Percentiles rank a stretch among this genome's conserved stretches.
These are phyloP conservation scores for Pogostemon cablin DNA, from an alignment of 257 asterid species.

Conservation along the genomic window DNA sequence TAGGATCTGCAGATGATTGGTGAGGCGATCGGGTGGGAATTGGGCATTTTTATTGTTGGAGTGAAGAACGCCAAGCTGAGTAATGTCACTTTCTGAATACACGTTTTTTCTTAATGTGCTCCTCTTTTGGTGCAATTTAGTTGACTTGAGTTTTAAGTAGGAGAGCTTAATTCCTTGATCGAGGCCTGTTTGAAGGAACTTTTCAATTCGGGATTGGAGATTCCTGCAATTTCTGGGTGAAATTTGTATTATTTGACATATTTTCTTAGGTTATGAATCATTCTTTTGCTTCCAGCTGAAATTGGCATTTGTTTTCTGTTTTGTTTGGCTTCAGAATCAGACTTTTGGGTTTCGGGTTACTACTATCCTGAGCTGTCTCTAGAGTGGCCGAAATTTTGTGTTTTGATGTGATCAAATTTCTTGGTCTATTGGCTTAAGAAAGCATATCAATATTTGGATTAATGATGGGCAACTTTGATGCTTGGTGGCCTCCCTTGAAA, in stretches of 20 bases:
- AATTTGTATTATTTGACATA: constrained; percentile 1
- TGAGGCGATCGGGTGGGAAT: constrained; percentile 38
- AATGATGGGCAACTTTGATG: background rate
- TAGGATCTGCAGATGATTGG: constrained; percentile 38
- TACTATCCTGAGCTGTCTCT: background rate
- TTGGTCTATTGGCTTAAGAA: background rate
- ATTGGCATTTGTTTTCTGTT: background rate
- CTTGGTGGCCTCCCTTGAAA: background rate
- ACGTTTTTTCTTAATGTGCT: background rate
- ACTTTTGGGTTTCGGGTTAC: constrained; percentile 5
- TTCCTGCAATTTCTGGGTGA: background rate
- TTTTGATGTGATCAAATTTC: background rate
- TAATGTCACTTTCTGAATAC: constrained; percentile 32
- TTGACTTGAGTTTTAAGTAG: background rate
- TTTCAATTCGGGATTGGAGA: constrained; percentile 9
- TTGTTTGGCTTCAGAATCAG: background rate
- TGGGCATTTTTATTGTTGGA: constrained; percentile 24
- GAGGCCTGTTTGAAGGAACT: constrained; percentile 26
- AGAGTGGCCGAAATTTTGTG: background rate
- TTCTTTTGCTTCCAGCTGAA: constrained; percentile 23
- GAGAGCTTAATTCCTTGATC: constrained; percentile 24
- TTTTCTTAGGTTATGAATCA: background rate
- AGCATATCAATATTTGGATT: background rate
- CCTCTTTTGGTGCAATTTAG: background rate
- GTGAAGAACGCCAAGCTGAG: constrained; percentile 38